Percentiles rank a stretch among this genome's conserved stretches.
phyloP scores from a whole-genome alignment of 345 rosid genomes.

The Anacardium occidentale region DNA sequence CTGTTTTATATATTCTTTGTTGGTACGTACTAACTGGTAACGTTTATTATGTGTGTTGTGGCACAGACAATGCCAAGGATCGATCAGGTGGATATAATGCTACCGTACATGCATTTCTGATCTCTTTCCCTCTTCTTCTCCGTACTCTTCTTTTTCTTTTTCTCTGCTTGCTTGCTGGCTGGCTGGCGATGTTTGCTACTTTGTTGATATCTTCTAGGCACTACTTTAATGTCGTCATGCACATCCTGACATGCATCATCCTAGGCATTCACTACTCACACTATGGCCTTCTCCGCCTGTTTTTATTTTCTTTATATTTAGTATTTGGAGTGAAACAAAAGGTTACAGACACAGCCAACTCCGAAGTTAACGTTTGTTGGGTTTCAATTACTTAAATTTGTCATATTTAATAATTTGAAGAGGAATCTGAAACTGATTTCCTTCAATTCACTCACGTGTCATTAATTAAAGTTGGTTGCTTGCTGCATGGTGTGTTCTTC shows the following conservation, averaged over 20 bases:
- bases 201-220: slow-evolving; percentile 17
- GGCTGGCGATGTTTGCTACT: slow-evolving; percentile 21
- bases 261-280: background rate
- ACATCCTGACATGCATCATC: slow-evolving; percentile 8
- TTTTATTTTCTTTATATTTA: background rate
- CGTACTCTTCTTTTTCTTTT: background rate
- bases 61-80: too few species aligned
- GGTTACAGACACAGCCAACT: background rate
- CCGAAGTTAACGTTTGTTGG: background rate
- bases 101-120: too few species aligned
- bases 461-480: background rate
- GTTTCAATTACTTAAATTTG: background rate
- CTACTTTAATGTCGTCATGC: slow-evolving; percentile 9
- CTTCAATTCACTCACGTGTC: background rate
- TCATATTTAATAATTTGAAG: background rate
- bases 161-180: background rate
- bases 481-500: background rate
- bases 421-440: background rate
- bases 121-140: background rate
- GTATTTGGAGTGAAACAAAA: background rate
- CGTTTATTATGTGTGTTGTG: too few species aligned
- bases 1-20: too few species aligned
- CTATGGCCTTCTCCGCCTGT: slow-evolving; percentile 16
- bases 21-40: too few species aligned
- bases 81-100: too few species aligned